phyloP scores from a whole-genome alignment of 2,329 filamentous ascomycete species.

The Cercospora nicotianae region DNA sequence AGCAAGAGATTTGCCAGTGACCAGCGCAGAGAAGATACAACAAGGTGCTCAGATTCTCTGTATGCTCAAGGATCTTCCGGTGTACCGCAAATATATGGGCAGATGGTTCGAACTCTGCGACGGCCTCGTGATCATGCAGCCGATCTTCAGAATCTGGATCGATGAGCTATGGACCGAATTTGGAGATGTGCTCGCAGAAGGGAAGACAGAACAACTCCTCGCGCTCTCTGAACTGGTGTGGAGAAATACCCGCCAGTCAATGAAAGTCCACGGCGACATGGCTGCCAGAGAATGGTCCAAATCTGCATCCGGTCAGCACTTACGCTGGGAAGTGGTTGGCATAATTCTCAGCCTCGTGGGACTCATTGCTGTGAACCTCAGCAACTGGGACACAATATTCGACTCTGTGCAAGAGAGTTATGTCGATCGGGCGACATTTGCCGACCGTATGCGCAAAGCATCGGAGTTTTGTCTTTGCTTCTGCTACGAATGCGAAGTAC shows the following conservation, averaged over 20 bases:
- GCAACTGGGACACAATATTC: conserved; percentile 40
- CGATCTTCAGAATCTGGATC: conserved; percentile 38
- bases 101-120: conserved; percentile 39
- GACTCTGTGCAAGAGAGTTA: conserved; percentile 52
- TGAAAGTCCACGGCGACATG: conserved; percentile 41
- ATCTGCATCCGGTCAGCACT: conserved; percentile 41
- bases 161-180: conserved; percentile 41
- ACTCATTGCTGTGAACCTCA: conserved; percentile 39
- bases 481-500: conserved; percentile 39
- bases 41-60: conserved; percentile 38
- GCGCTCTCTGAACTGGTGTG: conserved; percentile 45
- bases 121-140: conserved; percentile 37
- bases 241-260: conserved; percentile 43
- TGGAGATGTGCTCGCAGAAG: conserved; percentile 32
- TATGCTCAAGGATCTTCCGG: conserved; percentile 36
- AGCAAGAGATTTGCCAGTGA: conserved; percentile 28
- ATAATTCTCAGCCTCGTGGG: conserved; percentile 43
- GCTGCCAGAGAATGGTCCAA: conserved; percentile 43
- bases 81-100: conserved; percentile 35
- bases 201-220: conserved; percentile 38
- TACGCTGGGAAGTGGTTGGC: conserved; percentile 49
- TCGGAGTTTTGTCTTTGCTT: conserved; percentile 39
- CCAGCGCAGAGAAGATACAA: conserved; percentile 36
- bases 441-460: conserved; percentile 42
- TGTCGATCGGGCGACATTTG: conserved; percentile 49